Evolutionary conservation across 169 alveolate genomes (phyloP), one percentile per base, ranked within the genome.

Genomic region (Cryptosporidium ubiquitum): DNA sequence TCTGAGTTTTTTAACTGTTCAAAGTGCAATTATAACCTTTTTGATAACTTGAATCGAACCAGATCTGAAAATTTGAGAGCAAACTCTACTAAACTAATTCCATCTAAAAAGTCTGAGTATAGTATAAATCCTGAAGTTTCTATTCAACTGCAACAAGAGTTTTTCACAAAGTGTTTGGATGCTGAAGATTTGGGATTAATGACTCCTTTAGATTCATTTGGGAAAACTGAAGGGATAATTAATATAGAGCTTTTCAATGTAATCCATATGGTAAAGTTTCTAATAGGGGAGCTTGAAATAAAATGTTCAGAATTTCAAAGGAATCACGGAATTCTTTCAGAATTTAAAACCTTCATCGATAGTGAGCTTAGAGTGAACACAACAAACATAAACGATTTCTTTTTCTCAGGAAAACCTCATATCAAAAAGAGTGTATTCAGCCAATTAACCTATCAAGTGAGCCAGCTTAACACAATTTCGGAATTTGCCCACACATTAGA

Each of bases 401-500:
- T 64, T 10, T 64, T 35, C 16, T 35, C 71, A 0, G 71, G 49
- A 0, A 33, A 31, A 9, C 3, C 29, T 7, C 29, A 64, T 7
- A 18, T 31, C 3, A 64, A 64, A 37, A 64, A 64, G 10, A 33
- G 29, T 2, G 71, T 64, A 14, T 64, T 64, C 16, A 29, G 51
- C 47, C 71, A 64, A 29, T 35, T 64, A 31, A 64, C 71, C 1
- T 64, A 64, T 35, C 71, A 64, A 18, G 71, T 64, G 4, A 64
- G 20, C 14, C 71, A 64, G 51, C 71, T 64, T 5, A 64, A 64
- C 39, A 64, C 51, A 0, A 31, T 64, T 35, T 64, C 71, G 5
- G 71, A 64, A 12, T 64, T 35, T 37, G 29, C n/a, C 5, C 10
- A 64, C 51, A 18, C 71, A 31, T 26, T 64, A 12, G 71, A 64